Evolutionary conservation across 371 early-diverging fungal genomes (phyloP).

Genomic region (Sporodiniella umbellata): DNA sequence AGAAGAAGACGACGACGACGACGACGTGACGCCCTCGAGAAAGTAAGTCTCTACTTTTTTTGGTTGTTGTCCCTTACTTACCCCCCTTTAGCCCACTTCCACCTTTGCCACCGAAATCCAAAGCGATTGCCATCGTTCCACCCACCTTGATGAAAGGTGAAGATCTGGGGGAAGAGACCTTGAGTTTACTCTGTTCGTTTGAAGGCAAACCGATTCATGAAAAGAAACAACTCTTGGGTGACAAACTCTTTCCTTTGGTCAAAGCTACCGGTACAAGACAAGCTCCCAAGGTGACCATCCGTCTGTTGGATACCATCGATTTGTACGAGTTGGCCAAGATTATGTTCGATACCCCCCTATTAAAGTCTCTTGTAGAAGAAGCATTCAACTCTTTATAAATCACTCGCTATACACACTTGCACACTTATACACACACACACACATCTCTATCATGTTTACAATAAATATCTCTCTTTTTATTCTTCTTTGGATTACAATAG

Average conservation of each 20-base stretch:
- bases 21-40: constrained; percentile 1
- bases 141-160: constrained; percentile 13
- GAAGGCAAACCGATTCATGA: constrained; percentile 31
- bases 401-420: constrained; percentile 18
- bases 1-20: constrained; percentile 13
- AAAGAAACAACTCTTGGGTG: constrained; percentile 39
- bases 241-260: constrained; percentile 40
- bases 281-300: constrained; percentile 44
- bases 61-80: too few relatives aligned
- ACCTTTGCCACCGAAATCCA: constrained; percentile 18
- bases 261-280: constrained; percentile 39
- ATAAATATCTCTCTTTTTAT: too few relatives aligned
- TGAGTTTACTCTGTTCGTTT: constrained; percentile 15
- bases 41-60: constrained; percentile 1
- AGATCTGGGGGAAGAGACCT: constrained; percentile 2
- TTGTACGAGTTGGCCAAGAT: constrained; percentile 34
- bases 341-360: constrained; percentile 34
- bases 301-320: constrained; percentile 39
- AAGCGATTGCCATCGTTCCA: constrained; percentile 37
- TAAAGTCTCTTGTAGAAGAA: constrained; percentile 26
- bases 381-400: constrained; percentile 17
- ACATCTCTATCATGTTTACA: too few relatives aligned
- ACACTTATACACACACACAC: background rate
- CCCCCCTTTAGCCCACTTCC: too few relatives aligned
- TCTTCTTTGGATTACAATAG: constrained; percentile 20